Evolutionary conservation across 345 rosid species (phyloP), one percentile per base, ranked within the genome.

Genomic region (Gynandropsis gynandra): DNA sequence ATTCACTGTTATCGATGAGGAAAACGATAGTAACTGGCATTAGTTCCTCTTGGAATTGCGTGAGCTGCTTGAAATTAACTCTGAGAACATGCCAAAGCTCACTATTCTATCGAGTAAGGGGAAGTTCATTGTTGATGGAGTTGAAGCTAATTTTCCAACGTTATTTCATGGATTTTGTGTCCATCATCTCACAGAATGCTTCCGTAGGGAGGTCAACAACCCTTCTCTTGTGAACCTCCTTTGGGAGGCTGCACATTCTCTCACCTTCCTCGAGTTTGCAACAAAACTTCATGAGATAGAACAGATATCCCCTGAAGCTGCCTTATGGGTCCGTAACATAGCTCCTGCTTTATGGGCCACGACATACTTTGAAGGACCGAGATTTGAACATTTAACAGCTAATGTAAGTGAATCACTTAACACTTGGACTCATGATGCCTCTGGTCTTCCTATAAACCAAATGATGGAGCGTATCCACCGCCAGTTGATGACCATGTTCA

Each of bases 151-250:
- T 52, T 87, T 90, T 68, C 96, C 96, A 16, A 74, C 85, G 8
- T 89, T 95, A 46, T 78, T 79, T 61, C 96, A 90, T 61, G 98
- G 96, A 33, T 71, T 80, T 44, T 80, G 96, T 65, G 74, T 90
- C 68, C 81, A 74, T 37, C 74, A 80, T 79, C 74, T 83, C 43
- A 51, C 79, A 9, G 87, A 76, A 56, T 73, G 72, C 66, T 90
- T 83, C 59, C 72, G 73, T 11, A 80, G 67, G 51, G 92, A 83
- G 66, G 87, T 87, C 63, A 80, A 83, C 39, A 83, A 69, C 72
- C 56, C 87, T 6, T 55, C 70, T 70, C 87, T 90, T 40, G 81
- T 77, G 71, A 67, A 67, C 74, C 81, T 90, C 58, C 68, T 87
- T 16, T 75, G 92, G 87, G 98, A 90, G 45, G 95, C 95, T 36